Conservation (phyloP, 2,329 filamentous ascomycete genomes). For the Calcarisporium arbuscula region DNA sequence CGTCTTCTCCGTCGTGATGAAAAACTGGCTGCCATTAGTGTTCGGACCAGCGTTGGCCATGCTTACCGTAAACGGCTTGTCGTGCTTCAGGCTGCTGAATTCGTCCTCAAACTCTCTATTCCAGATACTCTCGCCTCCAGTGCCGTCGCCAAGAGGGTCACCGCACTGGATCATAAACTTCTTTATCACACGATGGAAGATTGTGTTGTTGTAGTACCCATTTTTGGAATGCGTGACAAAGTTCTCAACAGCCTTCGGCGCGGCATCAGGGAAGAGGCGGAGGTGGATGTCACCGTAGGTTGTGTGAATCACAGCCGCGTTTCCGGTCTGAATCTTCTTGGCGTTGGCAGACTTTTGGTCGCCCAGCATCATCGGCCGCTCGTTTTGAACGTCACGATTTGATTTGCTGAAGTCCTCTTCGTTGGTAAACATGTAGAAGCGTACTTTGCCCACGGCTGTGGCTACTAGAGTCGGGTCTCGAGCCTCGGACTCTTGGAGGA, state of each 20-base stretch:
- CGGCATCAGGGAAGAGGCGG: constrained; percentile 85
- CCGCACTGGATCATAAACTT: constrained; percentile 99
- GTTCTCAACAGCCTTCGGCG: constrained; percentile 93
- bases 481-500: constrained; percentile 85
- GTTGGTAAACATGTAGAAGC: constrained; percentile 98
- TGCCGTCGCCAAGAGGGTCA: constrained; percentile 85
- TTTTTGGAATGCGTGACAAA: constrained; percentile 86
- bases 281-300: constrained; percentile 91
- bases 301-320: constrained; percentile 80
- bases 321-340: constrained; percentile 67
- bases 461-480: constrained; percentile 83
- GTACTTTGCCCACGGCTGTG: constrained; percentile 78
- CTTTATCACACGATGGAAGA: constrained; percentile 93
- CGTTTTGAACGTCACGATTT: constrained; percentile 87
- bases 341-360: constrained; percentile 44
- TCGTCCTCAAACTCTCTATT: constrained; percentile 93
- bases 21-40: constrained; percentile 95
- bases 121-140: constrained; percentile 87
- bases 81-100: constrained; percentile 83
- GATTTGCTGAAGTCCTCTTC: constrained; percentile 77
- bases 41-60: constrained; percentile 98
- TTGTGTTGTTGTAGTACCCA: constrained; percentile 95
- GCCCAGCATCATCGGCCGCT: constrained; percentile 68
- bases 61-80: constrained; percentile 91
- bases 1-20: constrained; percentile 96